Evolutionary conservation across 1,139 yeast species (phyloP).

Genomic region (Yamadazyma pseudoaaseri): DNA sequence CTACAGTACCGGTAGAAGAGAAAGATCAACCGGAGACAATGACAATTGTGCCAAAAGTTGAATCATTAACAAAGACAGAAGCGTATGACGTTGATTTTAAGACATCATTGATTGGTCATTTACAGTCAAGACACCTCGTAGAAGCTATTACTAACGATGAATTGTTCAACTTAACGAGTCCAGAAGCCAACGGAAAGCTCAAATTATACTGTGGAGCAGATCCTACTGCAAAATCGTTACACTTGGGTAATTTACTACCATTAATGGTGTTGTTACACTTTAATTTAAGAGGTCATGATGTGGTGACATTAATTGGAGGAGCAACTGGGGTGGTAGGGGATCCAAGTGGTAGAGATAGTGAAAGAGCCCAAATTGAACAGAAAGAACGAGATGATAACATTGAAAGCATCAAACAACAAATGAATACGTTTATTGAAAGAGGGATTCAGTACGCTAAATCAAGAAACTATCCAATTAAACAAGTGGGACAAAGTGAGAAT

Average conservation of each 20-base stretch:
- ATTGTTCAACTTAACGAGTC: conserved; percentile 36
- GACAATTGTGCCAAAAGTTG: conserved; percentile 38
- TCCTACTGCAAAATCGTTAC: conserved; percentile 88
- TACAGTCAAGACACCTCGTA: conserved; percentile 46
- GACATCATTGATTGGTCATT: conserved; percentile 43
- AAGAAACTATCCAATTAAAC: conserved; percentile 45
- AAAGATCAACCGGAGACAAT: conserved; percentile 14
- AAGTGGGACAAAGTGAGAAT: conserved; percentile 39
- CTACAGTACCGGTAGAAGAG: conserved; percentile 5
- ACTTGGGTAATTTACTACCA: conserved; percentile 87
- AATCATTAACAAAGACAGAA: conserved; percentile 23
- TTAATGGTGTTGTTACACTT: conserved; percentile 83
- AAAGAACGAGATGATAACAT: conserved; percentile 59
- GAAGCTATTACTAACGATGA: conserved; percentile 50
- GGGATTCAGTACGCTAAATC: conserved; percentile 64
- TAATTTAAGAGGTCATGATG: conserved; percentile 77
- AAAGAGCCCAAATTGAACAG: conserved; percentile 58
- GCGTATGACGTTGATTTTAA: conserved; percentile 30
- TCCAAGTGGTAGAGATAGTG: conserved; percentile 88
- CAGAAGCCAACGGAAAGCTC: conserved; percentile 33
- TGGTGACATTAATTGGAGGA: conserved; percentile 89
- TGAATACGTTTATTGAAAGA: conserved; percentile 54
- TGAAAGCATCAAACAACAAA: conserved; percentile 58
- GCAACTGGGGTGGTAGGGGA: conserved; percentile 98
- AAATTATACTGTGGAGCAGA: conserved; percentile 93